Percentiles rank a stretch among this genome's conserved stretches.
These are phyloP conservation scores for Dendrobium huoshanense DNA, from an alignment of 106 monocot genomes.

Conservation along the genomic window DNA sequence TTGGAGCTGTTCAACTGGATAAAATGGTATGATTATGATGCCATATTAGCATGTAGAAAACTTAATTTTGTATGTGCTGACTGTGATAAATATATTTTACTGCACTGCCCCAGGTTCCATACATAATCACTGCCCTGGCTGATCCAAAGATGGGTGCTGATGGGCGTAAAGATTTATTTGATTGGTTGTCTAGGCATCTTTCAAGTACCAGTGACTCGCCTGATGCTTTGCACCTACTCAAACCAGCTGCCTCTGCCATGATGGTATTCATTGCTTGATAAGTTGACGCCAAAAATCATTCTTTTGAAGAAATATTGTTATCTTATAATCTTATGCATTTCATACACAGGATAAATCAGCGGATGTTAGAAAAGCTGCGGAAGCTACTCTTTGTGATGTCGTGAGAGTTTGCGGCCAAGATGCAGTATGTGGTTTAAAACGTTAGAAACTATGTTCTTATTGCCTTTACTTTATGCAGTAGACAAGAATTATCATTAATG, in stretches of 20 bases:
- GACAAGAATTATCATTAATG: background rate
- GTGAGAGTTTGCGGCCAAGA: slow-evolving; percentile 76
- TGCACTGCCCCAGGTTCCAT: slow-evolving; percentile 52
- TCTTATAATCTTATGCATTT: slow-evolving; percentile 1
- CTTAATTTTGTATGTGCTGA: background rate
- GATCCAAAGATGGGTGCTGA: slow-evolving; percentile 86
- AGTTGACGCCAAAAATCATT: background rate
- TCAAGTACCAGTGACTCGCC: slow-evolving; percentile 56
- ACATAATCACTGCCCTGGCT: slow-evolving; percentile 59
- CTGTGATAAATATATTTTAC: background rate
- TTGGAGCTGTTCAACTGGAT: slow-evolving; percentile 81
- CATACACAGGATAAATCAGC: slow-evolving; percentile 76
- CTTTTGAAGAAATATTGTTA: background rate
- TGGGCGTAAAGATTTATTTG: slow-evolving; percentile 96
- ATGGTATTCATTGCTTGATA: slow-evolving; percentile 33
- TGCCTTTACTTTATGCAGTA: background rate
- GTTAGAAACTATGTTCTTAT: background rate
- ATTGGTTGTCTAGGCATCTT: slow-evolving; percentile 87
- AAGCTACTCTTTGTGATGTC: slow-evolving; percentile 65
- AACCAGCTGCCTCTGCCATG: slow-evolving; percentile 69
- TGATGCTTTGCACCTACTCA: slow-evolving; percentile 79
- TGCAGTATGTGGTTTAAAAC: slow-evolving; percentile 43
- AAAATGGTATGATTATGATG: slow-evolving; percentile 58
- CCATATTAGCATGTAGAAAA: background rate
- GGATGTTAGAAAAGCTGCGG: slow-evolving; percentile 95